Percentiles rank a stretch among this genome's conserved stretches.
Evolutionary conservation across 495 filamentous ascomycete species (phyloP).

Genomic region (Neurospora tetraspora): DNA sequence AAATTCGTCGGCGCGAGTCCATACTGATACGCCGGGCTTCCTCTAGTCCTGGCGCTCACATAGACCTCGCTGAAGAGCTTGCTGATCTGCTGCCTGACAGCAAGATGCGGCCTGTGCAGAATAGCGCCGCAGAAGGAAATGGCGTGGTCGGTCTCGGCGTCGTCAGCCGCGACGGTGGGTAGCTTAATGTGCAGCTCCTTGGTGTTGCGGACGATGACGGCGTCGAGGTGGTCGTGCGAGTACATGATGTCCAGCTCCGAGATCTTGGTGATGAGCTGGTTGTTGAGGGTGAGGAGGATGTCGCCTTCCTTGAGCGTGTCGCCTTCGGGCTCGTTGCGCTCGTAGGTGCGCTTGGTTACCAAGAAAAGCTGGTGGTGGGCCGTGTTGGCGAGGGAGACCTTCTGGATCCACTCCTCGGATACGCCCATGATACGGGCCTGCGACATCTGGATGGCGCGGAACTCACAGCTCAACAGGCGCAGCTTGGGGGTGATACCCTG

Average conservation of each 20-base stretch:
- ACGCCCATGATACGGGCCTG: conserved; percentile 98
- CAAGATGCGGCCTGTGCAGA: conserved; percentile 87
- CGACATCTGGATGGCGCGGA: conserved; percentile 90
- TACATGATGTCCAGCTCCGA: conserved; percentile 96
- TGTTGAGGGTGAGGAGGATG: conserved; percentile 84
- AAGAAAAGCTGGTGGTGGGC: conserved; percentile 95
- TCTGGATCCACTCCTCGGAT: conserved; percentile 86
- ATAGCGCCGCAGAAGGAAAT: conserved; percentile 94
- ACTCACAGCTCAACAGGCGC: conserved; percentile 86
- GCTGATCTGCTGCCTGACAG: conserved; percentile 91
- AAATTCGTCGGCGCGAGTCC: conserved; percentile 94
- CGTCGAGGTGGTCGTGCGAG: conserved; percentile 71
- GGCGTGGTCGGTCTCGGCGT: conserved; percentile 83
- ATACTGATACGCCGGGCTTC: conserved; percentile 85
- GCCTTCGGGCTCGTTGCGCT: conserved; percentile 53
- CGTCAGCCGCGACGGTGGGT: conserved; percentile 77
- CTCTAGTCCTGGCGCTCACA: conserved; percentile 73
- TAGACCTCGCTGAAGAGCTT: conserved; percentile 98
- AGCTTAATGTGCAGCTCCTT: conserved; percentile 69
- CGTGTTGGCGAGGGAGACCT: conserved; percentile 75
- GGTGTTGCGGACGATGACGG: conserved; percentile 77
- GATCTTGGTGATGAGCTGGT: conserved; percentile 83
- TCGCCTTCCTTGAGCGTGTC: conserved; percentile 76
- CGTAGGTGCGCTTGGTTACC: conserved; percentile 72
- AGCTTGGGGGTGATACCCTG: conserved; percentile 66